These are phyloP conservation scores for Syzygium aqueum DNA, from an alignment of 345 rosid species.

Conservation along the genomic window DNA sequence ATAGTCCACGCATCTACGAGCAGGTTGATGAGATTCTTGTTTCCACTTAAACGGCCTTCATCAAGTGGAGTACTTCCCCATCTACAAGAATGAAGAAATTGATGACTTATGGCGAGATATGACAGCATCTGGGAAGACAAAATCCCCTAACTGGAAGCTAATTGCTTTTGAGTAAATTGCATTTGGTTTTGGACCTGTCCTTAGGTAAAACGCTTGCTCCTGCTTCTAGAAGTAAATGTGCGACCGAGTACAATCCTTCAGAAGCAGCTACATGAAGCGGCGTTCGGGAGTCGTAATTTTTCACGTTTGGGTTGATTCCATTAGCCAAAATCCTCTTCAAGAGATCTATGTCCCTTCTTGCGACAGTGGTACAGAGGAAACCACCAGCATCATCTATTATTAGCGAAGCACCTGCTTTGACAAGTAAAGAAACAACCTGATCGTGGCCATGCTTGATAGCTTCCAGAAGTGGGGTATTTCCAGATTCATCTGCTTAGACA, in stretches of 20 bases:
- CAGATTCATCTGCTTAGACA: slow-evolving; percentile 39
- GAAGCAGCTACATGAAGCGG: slow-evolving; percentile 82
- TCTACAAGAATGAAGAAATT: slow-evolving; percentile 18
- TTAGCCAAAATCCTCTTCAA: slow-evolving; percentile 42
- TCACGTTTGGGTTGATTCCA: slow-evolving; percentile 66
- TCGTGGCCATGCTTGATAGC: slow-evolving; percentile 69
- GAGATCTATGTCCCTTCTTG: slow-evolving; percentile 44
- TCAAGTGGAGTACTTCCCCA: slow-evolving; percentile 84
- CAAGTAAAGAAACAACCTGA: slow-evolving; percentile 46
- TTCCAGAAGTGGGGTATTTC: slow-evolving; percentile 72
- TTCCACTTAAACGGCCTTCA: slow-evolving; percentile 46
- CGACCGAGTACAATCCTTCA: slow-evolving; percentile 40
- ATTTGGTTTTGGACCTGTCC: slow-evolving; percentile 39
- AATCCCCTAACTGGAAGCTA: background rate
- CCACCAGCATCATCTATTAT: slow-evolving; percentile 50
- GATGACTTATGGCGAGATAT: too few relatives aligned
- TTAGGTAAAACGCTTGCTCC: slow-evolving; percentile 64
- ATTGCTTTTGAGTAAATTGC: background rate
- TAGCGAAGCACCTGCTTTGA: slow-evolving; percentile 50
- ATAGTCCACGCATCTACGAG: slow-evolving; percentile 44
- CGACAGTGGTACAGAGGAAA: slow-evolving; percentile 54
- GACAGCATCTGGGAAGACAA: background rate
- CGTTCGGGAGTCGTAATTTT: slow-evolving; percentile 65
- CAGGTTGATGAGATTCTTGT: slow-evolving; percentile 48
- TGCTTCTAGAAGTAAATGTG: slow-evolving; percentile 45